Conservation (phyloP, 2,329 filamentous ascomycete species). For the Fusarium sp. region DNA sequence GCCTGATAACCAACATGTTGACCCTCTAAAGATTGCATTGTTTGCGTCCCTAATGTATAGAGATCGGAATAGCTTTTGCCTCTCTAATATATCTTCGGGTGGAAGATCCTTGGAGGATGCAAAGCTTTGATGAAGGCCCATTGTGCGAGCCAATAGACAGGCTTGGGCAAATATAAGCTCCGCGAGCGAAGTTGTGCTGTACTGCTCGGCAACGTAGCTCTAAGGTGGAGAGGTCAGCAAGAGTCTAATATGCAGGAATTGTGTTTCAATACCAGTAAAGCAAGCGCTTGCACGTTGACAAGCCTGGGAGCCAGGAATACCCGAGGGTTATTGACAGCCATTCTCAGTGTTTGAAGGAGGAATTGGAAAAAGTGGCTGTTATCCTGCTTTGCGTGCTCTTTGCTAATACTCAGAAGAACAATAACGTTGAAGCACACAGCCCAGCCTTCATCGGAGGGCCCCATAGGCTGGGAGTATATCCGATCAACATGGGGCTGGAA, state of each 20-base stretch:
- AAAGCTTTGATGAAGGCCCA: constrained; percentile 40
- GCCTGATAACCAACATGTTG: constrained; percentile 31
- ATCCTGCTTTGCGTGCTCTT: constrained; percentile 34
- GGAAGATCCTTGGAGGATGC: constrained; percentile 10
- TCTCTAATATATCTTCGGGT: constrained; percentile 30
- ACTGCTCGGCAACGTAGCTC: constrained; percentile 43
- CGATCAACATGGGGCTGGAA: constrained; percentile 40
- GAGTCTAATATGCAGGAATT: too few species aligned
- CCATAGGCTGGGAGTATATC: constrained; percentile 35
- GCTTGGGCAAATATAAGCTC: constrained; percentile 42
- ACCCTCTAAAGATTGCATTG: constrained; percentile 36
- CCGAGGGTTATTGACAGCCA: constrained; percentile 42
- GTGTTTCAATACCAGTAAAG: constrained; percentile 32
- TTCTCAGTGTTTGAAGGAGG: constrained; percentile 39
- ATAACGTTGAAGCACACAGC: constrained; percentile 42
- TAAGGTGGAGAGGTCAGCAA: constrained; percentile 3
- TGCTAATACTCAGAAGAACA: constrained; percentile 39
- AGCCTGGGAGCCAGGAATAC: constrained; percentile 41
- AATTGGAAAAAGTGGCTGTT: constrained; percentile 41
- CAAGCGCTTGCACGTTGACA: constrained; percentile 41
- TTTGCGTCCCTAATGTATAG: constrained; percentile 42
- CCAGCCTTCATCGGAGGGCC: constrained; percentile 39
- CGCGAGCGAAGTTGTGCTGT: constrained; percentile 38
- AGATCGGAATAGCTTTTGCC: constrained; percentile 39
- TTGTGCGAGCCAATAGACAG: constrained; percentile 40